Conservation (phyloP, 768 basidiomycete species). For the Leccinum fibrillosum region DNA sequence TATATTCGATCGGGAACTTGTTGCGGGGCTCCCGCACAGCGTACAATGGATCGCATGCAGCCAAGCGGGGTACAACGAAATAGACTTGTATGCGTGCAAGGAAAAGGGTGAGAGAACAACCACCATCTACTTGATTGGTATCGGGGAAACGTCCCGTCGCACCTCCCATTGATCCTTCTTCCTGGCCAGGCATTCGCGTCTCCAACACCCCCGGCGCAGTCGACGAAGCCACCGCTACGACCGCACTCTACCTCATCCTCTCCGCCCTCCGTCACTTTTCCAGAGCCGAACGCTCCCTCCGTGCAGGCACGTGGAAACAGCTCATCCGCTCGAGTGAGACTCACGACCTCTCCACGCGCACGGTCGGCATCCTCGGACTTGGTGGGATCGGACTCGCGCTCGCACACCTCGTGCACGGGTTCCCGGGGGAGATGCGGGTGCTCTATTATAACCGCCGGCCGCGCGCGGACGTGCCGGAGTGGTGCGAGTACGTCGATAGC, state of each 20-base stretch:
- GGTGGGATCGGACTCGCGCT: constrained; percentile 77
- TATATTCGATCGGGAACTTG: constrained; percentile 46
- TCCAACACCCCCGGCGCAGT: constrained; percentile 91
- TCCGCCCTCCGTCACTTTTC: constrained; percentile 74
- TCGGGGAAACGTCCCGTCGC: too few relatives aligned
- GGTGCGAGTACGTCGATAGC: constrained; percentile 75
- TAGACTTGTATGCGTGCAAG: constrained; percentile 73
- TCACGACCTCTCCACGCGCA: constrained; percentile 65
- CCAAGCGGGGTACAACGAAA: constrained; percentile 83
- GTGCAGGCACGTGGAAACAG: constrained; percentile 59
- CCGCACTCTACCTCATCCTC: constrained; percentile 79
- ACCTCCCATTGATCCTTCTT: background rate
- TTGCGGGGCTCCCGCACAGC: constrained; percentile 56
- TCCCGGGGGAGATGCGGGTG: constrained; percentile 76
- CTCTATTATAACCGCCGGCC: constrained; percentile 73
- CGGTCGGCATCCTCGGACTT: constrained; percentile 69
- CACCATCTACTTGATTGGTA: too few relatives aligned
- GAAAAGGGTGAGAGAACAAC: constrained; percentile 62
- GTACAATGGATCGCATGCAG: constrained; percentile 87
- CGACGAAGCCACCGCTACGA: constrained; percentile 87
- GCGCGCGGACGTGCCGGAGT: constrained; percentile 56
- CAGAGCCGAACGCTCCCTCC: constrained; percentile 51
- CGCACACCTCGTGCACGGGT: constrained; percentile 68
- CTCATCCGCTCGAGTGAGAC: constrained; percentile 43
- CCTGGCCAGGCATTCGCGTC: constrained; percentile 49